Conservation (phyloP, 1,284 basidiomycete species). For the Cryptococcus hybrid region DNA sequence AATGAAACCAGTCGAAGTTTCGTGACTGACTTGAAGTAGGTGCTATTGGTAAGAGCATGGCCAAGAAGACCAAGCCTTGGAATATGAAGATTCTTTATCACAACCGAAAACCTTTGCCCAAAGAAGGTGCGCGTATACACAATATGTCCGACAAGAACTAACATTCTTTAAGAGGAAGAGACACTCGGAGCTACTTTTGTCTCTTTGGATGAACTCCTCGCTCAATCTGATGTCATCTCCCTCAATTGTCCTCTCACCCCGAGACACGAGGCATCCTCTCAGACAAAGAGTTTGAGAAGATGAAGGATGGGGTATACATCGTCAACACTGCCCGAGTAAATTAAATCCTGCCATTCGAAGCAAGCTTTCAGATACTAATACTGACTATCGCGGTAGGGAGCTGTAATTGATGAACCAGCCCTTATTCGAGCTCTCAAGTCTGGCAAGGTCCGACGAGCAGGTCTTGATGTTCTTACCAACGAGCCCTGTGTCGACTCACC, state of each 20-base stretch:
- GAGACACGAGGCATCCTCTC: constrained; percentile 32
- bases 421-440: constrained; percentile 39
- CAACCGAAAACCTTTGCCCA: constrained; percentile 22
- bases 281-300: constrained; percentile 36
- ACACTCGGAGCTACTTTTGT: constrained; percentile 24
- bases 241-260: constrained; percentile 36
- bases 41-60: constrained; percentile 26
- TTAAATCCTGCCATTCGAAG: not conserved
- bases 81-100: constrained; percentile 32
- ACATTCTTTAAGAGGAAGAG: constrained; percentile 19
- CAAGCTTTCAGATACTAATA: not conserved
- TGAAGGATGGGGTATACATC: constrained; percentile 43
- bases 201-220: constrained; percentile 39
- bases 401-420: constrained; percentile 43
- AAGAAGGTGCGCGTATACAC: constrained; percentile 9
- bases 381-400: constrained; percentile 6
- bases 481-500: constrained; percentile 23
- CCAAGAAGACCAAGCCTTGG: constrained; percentile 20
- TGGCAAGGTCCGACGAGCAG: constrained; percentile 35
- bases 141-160: not conserved
- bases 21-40: constrained; percentile 4
- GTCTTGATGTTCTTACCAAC: constrained; percentile 39
- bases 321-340: constrained; percentile 42
- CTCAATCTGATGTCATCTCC: constrained; percentile 34
- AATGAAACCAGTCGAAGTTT: not conserved